Conservation (phyloP, 345 rosid species). For the Physaria fendleri region DNA sequence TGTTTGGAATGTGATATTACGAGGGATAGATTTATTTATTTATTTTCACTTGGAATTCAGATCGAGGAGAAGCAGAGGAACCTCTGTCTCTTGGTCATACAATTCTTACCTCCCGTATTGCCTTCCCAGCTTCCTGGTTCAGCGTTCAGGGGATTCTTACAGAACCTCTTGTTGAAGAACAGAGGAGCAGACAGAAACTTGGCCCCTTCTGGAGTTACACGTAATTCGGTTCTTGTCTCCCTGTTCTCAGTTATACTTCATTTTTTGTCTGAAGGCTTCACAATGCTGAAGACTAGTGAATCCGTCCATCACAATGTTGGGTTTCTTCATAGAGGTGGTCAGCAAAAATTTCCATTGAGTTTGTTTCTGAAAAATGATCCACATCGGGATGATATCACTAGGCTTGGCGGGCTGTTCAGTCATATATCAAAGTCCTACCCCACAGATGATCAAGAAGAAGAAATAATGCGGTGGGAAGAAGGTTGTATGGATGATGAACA, state of each 20-base stretch:
- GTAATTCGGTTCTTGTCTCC: slow-evolving; percentile 84
- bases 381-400: slow-evolving; percentile 71
- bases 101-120: slow-evolving; percentile 66
- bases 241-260: slow-evolving; percentile 78
- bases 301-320: slow-evolving; percentile 45
- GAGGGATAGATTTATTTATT: neutral
- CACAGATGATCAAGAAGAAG: slow-evolving; percentile 55
- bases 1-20: neutral
- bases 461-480: slow-evolving; percentile 89
- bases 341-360: slow-evolving; percentile 72
- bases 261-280: slow-evolving; percentile 87
- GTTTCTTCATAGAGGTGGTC: slow-evolving; percentile 93
- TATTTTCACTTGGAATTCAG: slow-evolving; percentile 39
- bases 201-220: slow-evolving; percentile 77
- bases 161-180: slow-evolving; percentile 76
- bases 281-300: slow-evolving; percentile 44
- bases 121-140: slow-evolving; percentile 89
- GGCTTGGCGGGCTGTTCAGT: slow-evolving; percentile 90
- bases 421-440: slow-evolving; percentile 76
- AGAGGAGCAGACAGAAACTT: slow-evolving; percentile 78
- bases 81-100: slow-evolving; percentile 85
- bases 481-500: slow-evolving; percentile 87
- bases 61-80: slow-evolving; percentile 95
- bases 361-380: slow-evolving; percentile 76
- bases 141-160: slow-evolving; percentile 75